phyloP scores from a whole-genome alignment of 805 yeast genomes.

The Candida tallmaniae region DNA sequence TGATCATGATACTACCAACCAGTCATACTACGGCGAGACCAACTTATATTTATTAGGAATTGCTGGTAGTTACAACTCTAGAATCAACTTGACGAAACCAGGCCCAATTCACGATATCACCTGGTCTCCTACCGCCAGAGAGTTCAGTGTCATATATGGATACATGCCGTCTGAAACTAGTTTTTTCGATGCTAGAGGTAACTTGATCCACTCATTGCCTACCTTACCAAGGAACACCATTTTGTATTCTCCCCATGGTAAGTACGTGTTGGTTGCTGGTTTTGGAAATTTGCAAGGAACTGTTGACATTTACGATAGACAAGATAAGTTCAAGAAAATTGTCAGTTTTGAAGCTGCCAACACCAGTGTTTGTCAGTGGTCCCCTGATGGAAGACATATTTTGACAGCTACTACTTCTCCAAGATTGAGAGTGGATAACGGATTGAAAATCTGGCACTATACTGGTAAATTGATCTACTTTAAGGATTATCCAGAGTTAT shows the following conservation, averaged over 20 bases:
- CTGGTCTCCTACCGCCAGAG: constrained; percentile 95
- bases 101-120: constrained; percentile 97
- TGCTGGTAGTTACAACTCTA: constrained; percentile 85
- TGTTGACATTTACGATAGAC: constrained; percentile 91
- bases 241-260: constrained; percentile 89
- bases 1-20: constrained; percentile 90
- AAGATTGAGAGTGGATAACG: constrained; percentile 93
- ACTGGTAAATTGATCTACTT: constrained; percentile 75
- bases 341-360: constrained; percentile 86
- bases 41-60: constrained; percentile 86
- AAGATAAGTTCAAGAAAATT: constrained; percentile 73
- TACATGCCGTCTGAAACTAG: constrained; percentile 97
- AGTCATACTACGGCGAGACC: constrained; percentile 95
- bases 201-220: constrained; percentile 75
- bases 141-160: constrained; percentile 96
- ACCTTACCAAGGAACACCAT: constrained; percentile 87
- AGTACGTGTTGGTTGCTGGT: constrained; percentile 89
- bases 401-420: constrained; percentile 97
- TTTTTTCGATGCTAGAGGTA: constrained; percentile 92
- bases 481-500: constrained; percentile 77
- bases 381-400: constrained; percentile 92
- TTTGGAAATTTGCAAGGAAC: constrained; percentile 97
- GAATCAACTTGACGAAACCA: constrained; percentile 82
- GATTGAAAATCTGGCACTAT: constrained; percentile 90
- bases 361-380: constrained; percentile 96